Conservation (phyloP, 73 alveolate species). For the Paramecium primaurelia region DNA sequence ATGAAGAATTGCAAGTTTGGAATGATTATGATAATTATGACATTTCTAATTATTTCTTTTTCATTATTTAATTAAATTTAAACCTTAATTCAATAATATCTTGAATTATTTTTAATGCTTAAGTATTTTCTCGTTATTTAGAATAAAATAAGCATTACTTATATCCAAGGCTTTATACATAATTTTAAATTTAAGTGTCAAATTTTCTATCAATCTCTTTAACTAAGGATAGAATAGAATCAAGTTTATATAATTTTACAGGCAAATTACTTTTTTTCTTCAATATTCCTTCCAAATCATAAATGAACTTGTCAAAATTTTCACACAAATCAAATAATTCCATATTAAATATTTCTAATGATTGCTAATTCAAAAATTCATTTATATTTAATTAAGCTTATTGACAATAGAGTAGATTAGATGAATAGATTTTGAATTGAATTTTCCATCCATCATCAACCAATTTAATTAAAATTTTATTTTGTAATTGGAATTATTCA, state of each 20-base stretch:
- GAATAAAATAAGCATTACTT: background rate
- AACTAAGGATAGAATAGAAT: background rate
- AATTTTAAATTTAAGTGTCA: background rate
- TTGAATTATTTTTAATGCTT: background rate
- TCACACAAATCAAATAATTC: background rate
- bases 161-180: background rate
- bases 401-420: background rate
- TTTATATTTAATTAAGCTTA: background rate
- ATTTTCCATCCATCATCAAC: background rate
- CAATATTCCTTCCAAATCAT: background rate
- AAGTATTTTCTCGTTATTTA: background rate
- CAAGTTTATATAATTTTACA: background rate
- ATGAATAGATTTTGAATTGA: background rate
- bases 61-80: background rate
- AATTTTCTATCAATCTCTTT: background rate
- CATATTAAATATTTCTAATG: background rate
- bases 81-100: background rate
- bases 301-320: background rate
- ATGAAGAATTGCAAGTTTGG: background rate
- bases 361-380: background rate
- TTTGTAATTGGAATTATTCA: background rate
- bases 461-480: background rate
- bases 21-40: background rate
- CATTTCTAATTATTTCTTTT: background rate
- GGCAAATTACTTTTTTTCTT: background rate